A percentile compares a stretch with the other conserved stretches of the same genome.
Evolutionary conservation across 805 yeast genomes (phyloP).

Genomic region (Candida orba): DNA sequence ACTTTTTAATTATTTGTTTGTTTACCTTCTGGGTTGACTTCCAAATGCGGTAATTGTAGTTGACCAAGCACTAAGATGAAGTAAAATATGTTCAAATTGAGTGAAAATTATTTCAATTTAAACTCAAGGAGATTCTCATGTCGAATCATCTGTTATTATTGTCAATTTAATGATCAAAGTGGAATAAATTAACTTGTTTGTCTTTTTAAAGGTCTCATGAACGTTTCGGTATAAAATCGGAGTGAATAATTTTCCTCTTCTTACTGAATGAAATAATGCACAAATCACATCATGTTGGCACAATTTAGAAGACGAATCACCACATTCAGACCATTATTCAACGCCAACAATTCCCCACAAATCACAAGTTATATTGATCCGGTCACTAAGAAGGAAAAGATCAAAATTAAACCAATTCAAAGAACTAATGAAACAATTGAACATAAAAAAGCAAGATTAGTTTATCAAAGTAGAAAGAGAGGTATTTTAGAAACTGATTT

Average conservation of each 20-base stretch:
- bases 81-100: background rate
- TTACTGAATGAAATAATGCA: no score
- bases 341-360: conserved; percentile 17
- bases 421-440: conserved; percentile 69
- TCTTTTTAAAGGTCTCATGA: no score
- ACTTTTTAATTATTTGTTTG: background rate
- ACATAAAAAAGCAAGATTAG: conserved; percentile 74
- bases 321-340: conserved; percentile 6
- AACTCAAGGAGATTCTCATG: no score
- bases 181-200: no score
- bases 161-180: no score
- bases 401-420: conserved; percentile 66
- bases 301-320: conserved; percentile 7
- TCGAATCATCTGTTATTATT: no score
- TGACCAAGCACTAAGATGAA: background rate
- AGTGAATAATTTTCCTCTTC: no score
- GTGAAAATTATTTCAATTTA: background rate
- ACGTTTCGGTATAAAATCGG: no score
- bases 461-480: conserved; percentile 89
- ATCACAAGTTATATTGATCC: conserved; percentile 13
- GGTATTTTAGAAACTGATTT: conserved; percentile 93
- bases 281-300: background rate
- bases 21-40: background rate
- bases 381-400: conserved; percentile 14
- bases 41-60: background rate